Conservation (phyloP, 2,329 filamentous ascomycete genomes). For the Monilinia vaccinii-corymbosi region DNA sequence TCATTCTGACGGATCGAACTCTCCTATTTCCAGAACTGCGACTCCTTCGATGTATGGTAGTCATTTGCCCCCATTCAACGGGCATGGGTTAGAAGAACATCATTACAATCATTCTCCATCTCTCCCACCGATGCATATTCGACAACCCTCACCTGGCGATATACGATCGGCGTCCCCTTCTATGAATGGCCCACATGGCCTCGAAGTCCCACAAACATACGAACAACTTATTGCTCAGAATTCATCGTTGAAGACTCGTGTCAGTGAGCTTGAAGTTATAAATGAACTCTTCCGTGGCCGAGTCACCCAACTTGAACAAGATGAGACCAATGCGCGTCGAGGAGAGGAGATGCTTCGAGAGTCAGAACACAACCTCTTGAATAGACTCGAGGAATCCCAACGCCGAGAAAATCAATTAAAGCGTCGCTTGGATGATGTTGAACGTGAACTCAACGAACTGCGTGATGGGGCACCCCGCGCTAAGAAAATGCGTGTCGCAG, state of each 20-base stretch:
- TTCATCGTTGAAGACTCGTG: constrained; percentile 83
- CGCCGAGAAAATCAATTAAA: constrained; percentile 75
- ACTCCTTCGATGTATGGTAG: constrained; percentile 69
- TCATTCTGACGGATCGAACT: constrained; percentile 64
- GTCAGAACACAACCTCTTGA: constrained; percentile 45
- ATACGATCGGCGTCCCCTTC: constrained; percentile 35
- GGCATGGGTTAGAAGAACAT: constrained; percentile 56
- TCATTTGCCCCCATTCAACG: constrained; percentile 71
- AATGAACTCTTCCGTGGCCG: constrained; percentile 72
- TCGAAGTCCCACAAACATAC: constrained; percentile 66
- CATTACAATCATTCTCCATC: constrained; percentile 49
- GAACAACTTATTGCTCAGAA: constrained; percentile 75
- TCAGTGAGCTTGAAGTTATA: constrained; percentile 92
- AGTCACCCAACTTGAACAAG: constrained; percentile 67
- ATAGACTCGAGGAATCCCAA: constrained; percentile 67
- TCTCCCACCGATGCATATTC: constrained; percentile 41
- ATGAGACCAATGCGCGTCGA: constrained; percentile 58
- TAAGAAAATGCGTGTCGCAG: constrained; percentile 48
- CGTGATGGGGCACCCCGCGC: constrained; percentile 38
- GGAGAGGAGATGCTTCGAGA: constrained; percentile 48
- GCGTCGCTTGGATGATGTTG: constrained; percentile 69
- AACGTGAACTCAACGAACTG: constrained; percentile 40
- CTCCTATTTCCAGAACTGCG: constrained; percentile 68
- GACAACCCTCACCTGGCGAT: constrained; percentile 49
- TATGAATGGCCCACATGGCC: constrained; percentile 48